Percentiles rank a stretch among this genome's conserved stretches.
phyloP scores from a whole-genome alignment of 1,284 basidiomycete species.

The Tetrapyrgos nigripes region DNA sequence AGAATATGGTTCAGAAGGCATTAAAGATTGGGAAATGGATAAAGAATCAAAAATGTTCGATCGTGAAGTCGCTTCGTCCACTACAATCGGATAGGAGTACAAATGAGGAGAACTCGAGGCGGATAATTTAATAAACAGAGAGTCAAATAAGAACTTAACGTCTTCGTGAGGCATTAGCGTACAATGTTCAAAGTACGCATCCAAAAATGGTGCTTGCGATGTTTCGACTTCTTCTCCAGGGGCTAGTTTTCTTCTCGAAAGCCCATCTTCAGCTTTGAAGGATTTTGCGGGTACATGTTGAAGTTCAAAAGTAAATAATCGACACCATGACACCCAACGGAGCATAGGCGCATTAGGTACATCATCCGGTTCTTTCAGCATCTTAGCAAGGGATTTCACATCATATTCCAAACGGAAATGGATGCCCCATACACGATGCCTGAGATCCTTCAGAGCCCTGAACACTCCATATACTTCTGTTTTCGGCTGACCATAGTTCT shows the following conservation, averaged over 20 bases:
- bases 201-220: conserved; percentile 1
- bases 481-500: too few relatives aligned
- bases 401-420: conserved; percentile 41
- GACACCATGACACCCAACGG: conserved; percentile 39
- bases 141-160: conserved; percentile 18
- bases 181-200: not conserved
- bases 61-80: not conserved
- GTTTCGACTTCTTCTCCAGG: conserved; percentile 16
- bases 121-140: conserved; percentile 1
- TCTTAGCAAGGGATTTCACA: conserved; percentile 39
- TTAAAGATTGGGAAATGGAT: too few relatives aligned
- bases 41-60: not conserved
- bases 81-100: not conserved
- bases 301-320: conserved; percentile 37
- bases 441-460: too few relatives aligned
- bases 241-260: conserved; percentile 26
- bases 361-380: too few relatives aligned
- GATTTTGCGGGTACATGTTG: conserved; percentile 35
- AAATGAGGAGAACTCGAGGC: too few relatives aligned
- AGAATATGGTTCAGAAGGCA: not conserved
- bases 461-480: too few relatives aligned
- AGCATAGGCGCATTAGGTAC: conserved; percentile 41
- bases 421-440: conserved; percentile 37
- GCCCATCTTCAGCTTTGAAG: conserved; percentile 35
- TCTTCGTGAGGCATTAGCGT: not conserved